A percentile compares a stretch with the other conserved stretches of the same genome.
Evolutionary conservation across 768 basidiomycete species (phyloP).

Genomic region (Nidularia pulvinata): DNA sequence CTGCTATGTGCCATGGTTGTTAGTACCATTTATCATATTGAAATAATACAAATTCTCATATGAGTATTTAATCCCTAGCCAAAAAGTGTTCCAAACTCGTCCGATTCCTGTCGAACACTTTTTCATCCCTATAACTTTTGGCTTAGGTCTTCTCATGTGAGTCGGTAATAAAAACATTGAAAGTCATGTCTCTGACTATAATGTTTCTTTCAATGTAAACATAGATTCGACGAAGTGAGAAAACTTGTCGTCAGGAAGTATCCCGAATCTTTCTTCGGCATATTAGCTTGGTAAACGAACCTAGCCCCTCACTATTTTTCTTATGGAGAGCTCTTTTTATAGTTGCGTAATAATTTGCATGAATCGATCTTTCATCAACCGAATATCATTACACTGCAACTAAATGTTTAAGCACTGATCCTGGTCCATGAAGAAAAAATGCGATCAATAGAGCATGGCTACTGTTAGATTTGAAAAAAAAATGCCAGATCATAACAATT

Average conservation of each 20-base stretch:
- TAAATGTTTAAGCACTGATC: too few relatives aligned
- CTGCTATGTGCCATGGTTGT: slow-evolving; percentile 38
- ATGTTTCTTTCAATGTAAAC: background rate
- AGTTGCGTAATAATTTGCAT: too few relatives aligned
- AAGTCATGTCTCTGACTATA: background rate
- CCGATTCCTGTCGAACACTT: slow-evolving; percentile 41
- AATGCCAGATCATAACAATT: too few relatives aligned
- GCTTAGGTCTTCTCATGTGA: slow-evolving; percentile 14
- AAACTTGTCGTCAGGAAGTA: background rate
- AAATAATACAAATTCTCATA: background rate
- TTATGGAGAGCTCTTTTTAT: too few relatives aligned
- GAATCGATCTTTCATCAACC: too few relatives aligned
- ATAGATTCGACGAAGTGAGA: background rate
- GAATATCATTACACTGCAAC: too few relatives aligned
- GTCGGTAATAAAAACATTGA: background rate
- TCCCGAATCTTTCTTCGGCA: background rate
- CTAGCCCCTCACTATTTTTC: too few relatives aligned
- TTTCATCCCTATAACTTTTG: slow-evolving; percentile 53
- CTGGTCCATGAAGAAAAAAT: too few relatives aligned
- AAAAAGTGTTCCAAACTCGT: slow-evolving; percentile 48
- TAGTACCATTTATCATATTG: slow-evolving; percentile 3
- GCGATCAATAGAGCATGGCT: too few relatives aligned
- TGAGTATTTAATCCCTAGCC: slow-evolving; percentile 19
- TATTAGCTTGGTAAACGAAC: background rate
- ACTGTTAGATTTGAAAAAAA: too few relatives aligned